Conservation (phyloP, 176 grass and related monocot species). For the Avena eriantha region DNA sequence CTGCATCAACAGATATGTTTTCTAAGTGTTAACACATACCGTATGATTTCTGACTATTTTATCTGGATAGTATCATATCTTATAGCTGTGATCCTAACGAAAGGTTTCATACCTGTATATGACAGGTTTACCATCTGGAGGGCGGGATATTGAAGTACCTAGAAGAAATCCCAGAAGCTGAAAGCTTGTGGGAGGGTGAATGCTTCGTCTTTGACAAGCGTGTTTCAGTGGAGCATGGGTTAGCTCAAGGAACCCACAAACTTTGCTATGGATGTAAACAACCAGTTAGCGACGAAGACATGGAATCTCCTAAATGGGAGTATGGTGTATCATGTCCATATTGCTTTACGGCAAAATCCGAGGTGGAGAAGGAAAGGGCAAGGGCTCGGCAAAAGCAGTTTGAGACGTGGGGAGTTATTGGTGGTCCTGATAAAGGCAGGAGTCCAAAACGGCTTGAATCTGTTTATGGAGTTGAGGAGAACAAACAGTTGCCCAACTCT, state of each 20-base stretch:
- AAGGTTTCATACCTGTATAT: slow-evolving; percentile 14
- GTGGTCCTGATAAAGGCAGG: slow-evolving; percentile 87
- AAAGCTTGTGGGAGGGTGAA: slow-evolving; percentile 92
- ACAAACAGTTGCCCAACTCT: slow-evolving; percentile 28
- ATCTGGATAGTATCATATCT: slow-evolving; percentile 1
- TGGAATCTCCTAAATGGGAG: slow-evolving; percentile 86
- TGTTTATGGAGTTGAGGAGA: neutral
- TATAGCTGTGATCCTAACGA: neutral
- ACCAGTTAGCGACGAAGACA: slow-evolving; percentile 83
- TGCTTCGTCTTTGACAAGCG: slow-evolving; percentile 98
- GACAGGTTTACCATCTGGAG: slow-evolving; percentile 93
- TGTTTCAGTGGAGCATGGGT: slow-evolving; percentile 88
- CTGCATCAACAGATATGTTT: neutral
- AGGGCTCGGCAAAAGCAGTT: slow-evolving; percentile 86
- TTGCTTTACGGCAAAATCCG: slow-evolving; percentile 71
- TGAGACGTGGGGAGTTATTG: slow-evolving; percentile 79
- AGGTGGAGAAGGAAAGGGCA: slow-evolving; percentile 84
- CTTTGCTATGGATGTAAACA: slow-evolving; percentile 98
- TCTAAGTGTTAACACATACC: neutral
- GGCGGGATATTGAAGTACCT: slow-evolving; percentile 96
- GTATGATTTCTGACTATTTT: neutral
- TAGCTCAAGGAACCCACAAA: slow-evolving; percentile 86
- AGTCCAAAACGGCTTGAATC: slow-evolving; percentile 27
- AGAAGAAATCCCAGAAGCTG: slow-evolving; percentile 78
- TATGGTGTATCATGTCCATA: slow-evolving; percentile 85